These are phyloP conservation scores for Daldinia decipiens DNA, from an alignment of 495 filamentous ascomycete genomes.

Conservation along the genomic window DNA sequence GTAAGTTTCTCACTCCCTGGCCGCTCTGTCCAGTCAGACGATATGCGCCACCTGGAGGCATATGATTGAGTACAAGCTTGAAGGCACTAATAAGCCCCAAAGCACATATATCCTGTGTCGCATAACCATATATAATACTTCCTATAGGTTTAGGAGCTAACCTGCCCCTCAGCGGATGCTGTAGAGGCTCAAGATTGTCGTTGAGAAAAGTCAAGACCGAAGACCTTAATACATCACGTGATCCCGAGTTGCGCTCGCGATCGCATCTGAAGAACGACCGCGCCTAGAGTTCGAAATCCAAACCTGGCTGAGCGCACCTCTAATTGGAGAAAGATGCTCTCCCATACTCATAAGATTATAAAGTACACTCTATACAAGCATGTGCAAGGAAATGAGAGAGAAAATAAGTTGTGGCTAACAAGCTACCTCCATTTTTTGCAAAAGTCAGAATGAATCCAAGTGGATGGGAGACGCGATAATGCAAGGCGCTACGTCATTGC, in stretches of 20 bases:
- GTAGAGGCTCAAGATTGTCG: constrained; percentile 9
- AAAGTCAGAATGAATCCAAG: constrained; percentile 16
- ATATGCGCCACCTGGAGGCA: constrained; percentile 36
- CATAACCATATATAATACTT: constrained; percentile 10
- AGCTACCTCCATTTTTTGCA: constrained; percentile 18
- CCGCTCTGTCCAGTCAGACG: constrained; percentile 14
- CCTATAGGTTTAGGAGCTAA: constrained; percentile 2
- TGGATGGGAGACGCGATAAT: constrained; percentile 36
- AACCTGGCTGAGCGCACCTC: background rate
- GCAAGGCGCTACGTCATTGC: constrained; percentile 29
- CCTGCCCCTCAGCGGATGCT: background rate
- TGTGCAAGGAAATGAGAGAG: background rate
- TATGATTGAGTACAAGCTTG: constrained; percentile 19
- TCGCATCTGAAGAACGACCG: constrained; percentile 17
- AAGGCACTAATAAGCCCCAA: constrained; percentile 4
- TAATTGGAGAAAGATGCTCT: background rate
- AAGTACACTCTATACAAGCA: background rate
- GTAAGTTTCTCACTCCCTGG: background rate
- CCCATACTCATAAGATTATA: background rate
- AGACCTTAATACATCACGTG: constrained; percentile 31
- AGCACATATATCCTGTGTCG: constrained; percentile 13
- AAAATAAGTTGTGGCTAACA: background rate
- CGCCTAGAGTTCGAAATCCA: constrained; percentile 10
- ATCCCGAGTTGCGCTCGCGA: constrained; percentile 36
- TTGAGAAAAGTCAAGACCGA: constrained; percentile 8